A percentile compares a stretch with the other conserved stretches of the same genome.
phyloP scores from a whole-genome alignment of 2,329 filamentous ascomycete genomes.

The Chaetomium globosum region DNA sequence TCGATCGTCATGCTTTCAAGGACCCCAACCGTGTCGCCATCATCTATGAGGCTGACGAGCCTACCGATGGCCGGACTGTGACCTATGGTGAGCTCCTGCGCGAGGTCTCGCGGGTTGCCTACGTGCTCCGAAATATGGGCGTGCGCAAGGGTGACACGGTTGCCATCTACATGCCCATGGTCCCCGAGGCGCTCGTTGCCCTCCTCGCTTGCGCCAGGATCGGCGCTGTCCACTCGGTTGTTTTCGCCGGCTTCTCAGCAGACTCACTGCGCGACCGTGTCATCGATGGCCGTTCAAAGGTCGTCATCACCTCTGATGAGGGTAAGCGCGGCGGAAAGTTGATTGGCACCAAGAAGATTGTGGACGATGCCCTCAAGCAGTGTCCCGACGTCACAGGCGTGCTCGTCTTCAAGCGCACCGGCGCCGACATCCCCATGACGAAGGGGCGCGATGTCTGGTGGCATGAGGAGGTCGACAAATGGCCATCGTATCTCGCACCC shows the following conservation, averaged over 20 bases:
- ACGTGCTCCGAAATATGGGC: conserved; percentile 90
- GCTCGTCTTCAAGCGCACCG: conserved; percentile 93
- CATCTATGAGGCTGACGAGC: conserved; percentile 98
- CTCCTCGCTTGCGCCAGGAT: conserved; percentile 91
- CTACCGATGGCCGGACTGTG: conserved; percentile 80
- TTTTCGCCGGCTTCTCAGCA: conserved; percentile 96
- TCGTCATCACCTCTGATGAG: conserved; percentile 96
- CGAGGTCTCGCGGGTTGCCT: conserved; percentile 84
- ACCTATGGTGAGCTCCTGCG: conserved; percentile 92
- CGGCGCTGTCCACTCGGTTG: conserved; percentile 93
- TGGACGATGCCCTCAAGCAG: conserved; percentile 95
- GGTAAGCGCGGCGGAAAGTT: conserved; percentile 96
- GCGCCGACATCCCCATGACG: conserved; percentile 89
- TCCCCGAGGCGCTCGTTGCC: conserved; percentile 89
- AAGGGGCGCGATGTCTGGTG: conserved; percentile 91
- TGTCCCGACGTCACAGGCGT: conserved; percentile 85
- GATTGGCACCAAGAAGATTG: conserved; percentile 98
- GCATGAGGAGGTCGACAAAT: conserved; percentile 98
- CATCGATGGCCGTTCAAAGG: conserved; percentile 83
- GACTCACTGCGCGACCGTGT: conserved; percentile 96
- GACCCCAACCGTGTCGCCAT: conserved; percentile 92
- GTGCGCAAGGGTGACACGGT: conserved; percentile 97
- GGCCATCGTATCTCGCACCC: conserved; percentile 86
- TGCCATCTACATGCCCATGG: conserved; percentile 97
- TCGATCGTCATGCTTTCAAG: conserved; percentile 95